Evolutionary conservation across 2,329 filamentous ascomycete species (phyloP).

Genomic region (Diplocarpon mali): DNA sequence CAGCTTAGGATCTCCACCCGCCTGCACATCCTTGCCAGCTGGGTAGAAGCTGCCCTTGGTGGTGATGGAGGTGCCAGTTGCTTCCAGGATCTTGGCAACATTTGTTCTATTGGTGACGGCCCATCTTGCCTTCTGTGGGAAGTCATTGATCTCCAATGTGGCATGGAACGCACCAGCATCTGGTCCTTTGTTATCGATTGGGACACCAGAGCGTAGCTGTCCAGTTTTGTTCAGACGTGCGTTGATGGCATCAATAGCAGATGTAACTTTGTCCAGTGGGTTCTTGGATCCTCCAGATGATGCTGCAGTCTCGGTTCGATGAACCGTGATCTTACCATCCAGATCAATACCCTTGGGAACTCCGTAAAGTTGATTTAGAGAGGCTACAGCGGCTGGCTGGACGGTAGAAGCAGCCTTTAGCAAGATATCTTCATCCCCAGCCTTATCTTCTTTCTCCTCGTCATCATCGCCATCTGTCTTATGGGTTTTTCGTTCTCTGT

Average conservation of each 20-base stretch:
- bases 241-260: conserved; percentile 87
- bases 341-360: conserved; percentile 48
- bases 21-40: conserved; percentile 65
- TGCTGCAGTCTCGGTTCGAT: conserved; percentile 50
- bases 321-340: conserved; percentile 61
- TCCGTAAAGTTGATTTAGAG: conserved; percentile 29
- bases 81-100: conserved; percentile 93
- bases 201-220: conserved; percentile 80
- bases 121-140: conserved; percentile 97
- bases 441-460: conserved; percentile 62
- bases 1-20: conserved; percentile 76
- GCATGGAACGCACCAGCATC: conserved; percentile 96
- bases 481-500: conserved; percentile 78
- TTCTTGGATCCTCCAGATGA: conserved; percentile 38
- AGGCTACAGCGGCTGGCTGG: conserved; percentile 41
- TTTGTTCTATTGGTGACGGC: conserved; percentile 97
- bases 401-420: conserved; percentile 57
- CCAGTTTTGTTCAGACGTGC: conserved; percentile 80
- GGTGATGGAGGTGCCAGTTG: conserved; percentile 90
- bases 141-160: conserved; percentile 97
- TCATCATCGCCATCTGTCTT: conserved; percentile 80
- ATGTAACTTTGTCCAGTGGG: conserved; percentile 74
- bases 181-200: conserved; percentile 96
- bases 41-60: conserved; percentile 91
- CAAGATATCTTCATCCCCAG: conserved; percentile 57